A percentile compares a stretch with the other conserved stretches of the same genome.
Evolutionary conservation across 2,329 filamentous ascomycete species (phyloP).

Genomic region (Decorospora gaudefroyi): DNA sequence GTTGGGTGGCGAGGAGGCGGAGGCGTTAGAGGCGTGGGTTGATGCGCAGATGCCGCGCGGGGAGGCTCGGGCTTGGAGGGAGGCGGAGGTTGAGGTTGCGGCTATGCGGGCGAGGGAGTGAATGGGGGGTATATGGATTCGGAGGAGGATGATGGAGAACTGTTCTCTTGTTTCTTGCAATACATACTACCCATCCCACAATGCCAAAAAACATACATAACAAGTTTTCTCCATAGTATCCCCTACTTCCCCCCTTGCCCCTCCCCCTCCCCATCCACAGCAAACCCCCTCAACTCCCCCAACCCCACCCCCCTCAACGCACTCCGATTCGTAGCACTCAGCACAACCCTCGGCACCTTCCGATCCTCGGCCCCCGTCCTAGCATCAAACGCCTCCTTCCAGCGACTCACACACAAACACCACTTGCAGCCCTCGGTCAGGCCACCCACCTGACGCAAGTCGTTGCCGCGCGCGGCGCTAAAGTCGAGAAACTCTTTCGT

Average conservation of each 20-base stretch:
- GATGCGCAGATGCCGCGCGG: too few relatives aligned
- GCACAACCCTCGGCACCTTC: constrained; percentile 55
- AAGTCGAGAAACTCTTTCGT: constrained; percentile 67
- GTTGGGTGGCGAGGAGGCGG: too few relatives aligned
- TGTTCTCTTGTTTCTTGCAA: too few relatives aligned
- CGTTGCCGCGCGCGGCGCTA: constrained; percentile 62
- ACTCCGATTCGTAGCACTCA: constrained; percentile 59
- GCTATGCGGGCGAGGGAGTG: too few relatives aligned
- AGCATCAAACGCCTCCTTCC: constrained; percentile 64
- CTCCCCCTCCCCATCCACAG: constrained; percentile 45
- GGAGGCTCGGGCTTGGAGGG: too few relatives aligned
- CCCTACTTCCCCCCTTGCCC: too few relatives aligned
- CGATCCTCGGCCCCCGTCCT: constrained; percentile 53
- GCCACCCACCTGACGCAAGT: constrained; percentile 59
- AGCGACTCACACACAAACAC: constrained; percentile 65
- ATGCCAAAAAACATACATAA: too few relatives aligned
- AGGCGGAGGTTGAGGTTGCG: too few relatives aligned
- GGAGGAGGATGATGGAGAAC: too few relatives aligned
- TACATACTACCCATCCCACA: too few relatives aligned
- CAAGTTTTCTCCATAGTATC: too few relatives aligned
- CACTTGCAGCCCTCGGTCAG: constrained; percentile 64
- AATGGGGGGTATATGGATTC: too few relatives aligned
- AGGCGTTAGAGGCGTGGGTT: not conserved
- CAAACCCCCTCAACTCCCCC: constrained; percentile 57
- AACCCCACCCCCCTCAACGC: constrained; percentile 55